These are phyloP conservation scores for Cephalotrichum gorgonifer DNA, from an alignment of 2,329 filamentous ascomycete genomes.

Conservation along the genomic window DNA sequence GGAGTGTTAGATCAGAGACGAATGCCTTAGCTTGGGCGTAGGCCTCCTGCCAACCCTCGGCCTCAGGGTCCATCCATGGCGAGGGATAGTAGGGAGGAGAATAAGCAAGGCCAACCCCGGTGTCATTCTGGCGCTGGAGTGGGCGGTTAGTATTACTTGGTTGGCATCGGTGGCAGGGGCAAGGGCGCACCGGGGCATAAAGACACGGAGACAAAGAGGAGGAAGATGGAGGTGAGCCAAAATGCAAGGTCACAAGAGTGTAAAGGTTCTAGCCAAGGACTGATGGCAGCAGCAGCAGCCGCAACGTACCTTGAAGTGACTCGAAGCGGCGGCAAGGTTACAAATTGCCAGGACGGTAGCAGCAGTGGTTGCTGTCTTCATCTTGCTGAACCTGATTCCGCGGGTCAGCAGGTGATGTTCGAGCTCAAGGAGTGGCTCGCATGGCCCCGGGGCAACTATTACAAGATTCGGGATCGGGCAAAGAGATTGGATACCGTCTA, in stretches of 20 bases:
- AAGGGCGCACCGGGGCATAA: no score
- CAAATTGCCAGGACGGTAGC: not conserved
- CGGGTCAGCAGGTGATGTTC: no score
- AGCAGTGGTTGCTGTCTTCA: not conserved
- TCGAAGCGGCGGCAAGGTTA: not conserved
- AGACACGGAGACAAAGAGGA: no score
- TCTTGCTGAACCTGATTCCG: not conserved
- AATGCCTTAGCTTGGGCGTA: conserved; percentile 69
- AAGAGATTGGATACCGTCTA: no score
- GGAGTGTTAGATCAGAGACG: conserved; percentile 70
- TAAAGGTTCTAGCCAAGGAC: no score
- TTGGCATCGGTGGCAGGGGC: not conserved
- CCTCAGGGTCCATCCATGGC: conserved; percentile 74
- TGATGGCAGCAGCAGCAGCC: not conserved
- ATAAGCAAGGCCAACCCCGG: conserved; percentile 16
- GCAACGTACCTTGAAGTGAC: not conserved
- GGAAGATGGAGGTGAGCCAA: no score
- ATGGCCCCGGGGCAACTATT: no score
- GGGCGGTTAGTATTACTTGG: not conserved
- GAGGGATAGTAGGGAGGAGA: conserved; percentile 67
- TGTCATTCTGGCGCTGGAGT: not conserved
- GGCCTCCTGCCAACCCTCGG: conserved; percentile 63
- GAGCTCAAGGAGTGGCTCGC: no score
- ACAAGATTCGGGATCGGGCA: no score
- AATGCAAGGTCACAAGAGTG: no score